phyloP scores from a whole-genome alignment of 768 basidiomycete species.

The Phallus indusiatus region DNA sequence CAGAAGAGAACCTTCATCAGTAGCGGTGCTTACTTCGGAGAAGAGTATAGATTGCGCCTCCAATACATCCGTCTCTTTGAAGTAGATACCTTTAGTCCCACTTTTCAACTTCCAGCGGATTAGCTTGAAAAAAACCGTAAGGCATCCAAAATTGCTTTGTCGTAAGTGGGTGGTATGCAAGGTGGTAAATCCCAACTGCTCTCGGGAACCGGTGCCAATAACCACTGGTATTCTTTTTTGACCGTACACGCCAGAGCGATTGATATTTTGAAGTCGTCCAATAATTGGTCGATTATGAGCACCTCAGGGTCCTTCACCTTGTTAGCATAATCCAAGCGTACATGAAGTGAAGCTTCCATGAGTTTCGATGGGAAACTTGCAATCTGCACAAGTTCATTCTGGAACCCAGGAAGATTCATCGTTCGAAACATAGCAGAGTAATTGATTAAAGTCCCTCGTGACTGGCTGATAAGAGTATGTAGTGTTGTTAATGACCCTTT shows the following conservation, averaged over 20 bases:
- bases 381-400: constrained; percentile 78
- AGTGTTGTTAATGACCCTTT: constrained; percentile 83
- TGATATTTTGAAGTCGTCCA: constrained; percentile 84
- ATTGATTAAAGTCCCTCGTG: constrained; percentile 79
- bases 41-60: constrained; percentile 95
- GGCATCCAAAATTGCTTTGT: constrained; percentile 79
- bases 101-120: constrained; percentile 96
- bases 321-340: constrained; percentile 81
- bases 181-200: constrained; percentile 84
- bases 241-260: constrained; percentile 91
- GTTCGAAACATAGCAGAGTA: constrained; percentile 66
- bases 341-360: constrained; percentile 81
- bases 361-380: constrained; percentile 96
- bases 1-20: constrained; percentile 76
- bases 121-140: constrained; percentile 86
- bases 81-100: constrained; percentile 83
- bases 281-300: constrained; percentile 89
- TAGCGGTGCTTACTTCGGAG: constrained; percentile 82
- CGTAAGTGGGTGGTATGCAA: constrained; percentile 87
- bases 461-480: constrained; percentile 73
- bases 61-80: constrained; percentile 97
- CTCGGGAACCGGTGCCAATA: constrained; percentile 76
- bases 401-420: constrained; percentile 89
- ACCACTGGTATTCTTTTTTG: constrained; percentile 90
- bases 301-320: constrained; percentile 83